These are phyloP conservation scores for Eucalyptus pauciflora DNA, from an alignment of 345 rosid genomes.

Conservation along the genomic window DNA sequence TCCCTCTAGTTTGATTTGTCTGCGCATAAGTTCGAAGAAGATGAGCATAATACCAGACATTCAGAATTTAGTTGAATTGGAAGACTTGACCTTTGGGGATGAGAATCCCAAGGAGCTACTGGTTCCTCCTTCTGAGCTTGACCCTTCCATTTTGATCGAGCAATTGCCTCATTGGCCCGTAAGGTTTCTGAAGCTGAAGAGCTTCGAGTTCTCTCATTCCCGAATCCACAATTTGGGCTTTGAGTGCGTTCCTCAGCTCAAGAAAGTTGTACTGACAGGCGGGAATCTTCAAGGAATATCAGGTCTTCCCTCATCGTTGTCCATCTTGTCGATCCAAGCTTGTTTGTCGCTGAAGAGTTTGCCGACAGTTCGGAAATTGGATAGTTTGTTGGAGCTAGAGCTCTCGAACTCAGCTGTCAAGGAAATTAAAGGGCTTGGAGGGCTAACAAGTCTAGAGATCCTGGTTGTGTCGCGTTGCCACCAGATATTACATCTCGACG, in stretches of 20 bases:
- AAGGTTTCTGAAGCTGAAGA: too few species aligned
- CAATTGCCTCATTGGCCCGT: fast-evolving
- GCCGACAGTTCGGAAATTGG: background rate
- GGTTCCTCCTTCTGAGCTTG: background rate
- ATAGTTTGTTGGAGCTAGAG: background rate
- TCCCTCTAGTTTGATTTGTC: background rate
- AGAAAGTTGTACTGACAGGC: background rate
- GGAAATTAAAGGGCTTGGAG: background rate
- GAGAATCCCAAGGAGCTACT: background rate
- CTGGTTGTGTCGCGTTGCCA: fast-evolving
- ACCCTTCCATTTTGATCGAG: too few species aligned
- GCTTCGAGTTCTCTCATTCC: too few species aligned
- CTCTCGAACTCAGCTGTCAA: background rate
- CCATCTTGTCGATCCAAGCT: background rate
- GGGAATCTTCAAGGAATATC: background rate
- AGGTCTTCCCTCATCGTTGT: background rate
- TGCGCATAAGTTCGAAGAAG: background rate
- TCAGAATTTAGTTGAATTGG: background rate
- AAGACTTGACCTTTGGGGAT: background rate
- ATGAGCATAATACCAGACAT: background rate
- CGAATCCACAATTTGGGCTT: background rate
- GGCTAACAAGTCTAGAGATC: background rate
- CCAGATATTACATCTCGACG: background rate
- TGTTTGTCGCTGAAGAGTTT: background rate
- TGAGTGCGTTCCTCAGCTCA: background rate